Evolutionary conservation across 2,329 filamentous ascomycete species (phyloP).

Genomic region (Fusarium setosum): DNA sequence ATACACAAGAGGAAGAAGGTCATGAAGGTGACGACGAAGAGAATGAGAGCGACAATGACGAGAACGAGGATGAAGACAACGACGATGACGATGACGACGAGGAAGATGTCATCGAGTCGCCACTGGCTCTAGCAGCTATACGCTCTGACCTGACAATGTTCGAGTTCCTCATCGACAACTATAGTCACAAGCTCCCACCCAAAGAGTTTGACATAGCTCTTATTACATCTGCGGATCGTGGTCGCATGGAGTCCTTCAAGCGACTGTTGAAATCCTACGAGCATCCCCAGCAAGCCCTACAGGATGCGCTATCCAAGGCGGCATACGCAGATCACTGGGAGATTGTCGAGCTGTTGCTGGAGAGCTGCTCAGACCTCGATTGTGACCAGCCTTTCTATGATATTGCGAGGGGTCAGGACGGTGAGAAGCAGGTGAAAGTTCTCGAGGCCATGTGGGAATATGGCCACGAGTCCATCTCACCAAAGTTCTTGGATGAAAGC

Average conservation of each 20-base stretch:
- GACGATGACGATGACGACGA: slow-evolving; percentile 9
- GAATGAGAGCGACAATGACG: background rate
- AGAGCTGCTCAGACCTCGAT: slow-evolving; percentile 45
- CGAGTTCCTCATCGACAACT: slow-evolving; percentile 53
- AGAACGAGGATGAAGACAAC: background rate
- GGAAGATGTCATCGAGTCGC: slow-evolving; percentile 41
- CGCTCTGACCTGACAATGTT: slow-evolving; percentile 54
- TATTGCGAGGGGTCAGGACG: slow-evolving; percentile 45
- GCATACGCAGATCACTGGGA: slow-evolving; percentile 51
- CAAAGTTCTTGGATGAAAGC: slow-evolving; percentile 46
- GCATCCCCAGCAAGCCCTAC: slow-evolving; percentile 46
- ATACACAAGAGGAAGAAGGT: background rate
- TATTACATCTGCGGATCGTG: slow-evolving; percentile 50
- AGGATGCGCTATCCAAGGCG: slow-evolving; percentile 49
- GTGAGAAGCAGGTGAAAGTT: slow-evolving; percentile 49
- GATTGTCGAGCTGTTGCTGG: slow-evolving; percentile 49
- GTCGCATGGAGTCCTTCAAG: slow-evolving; percentile 54
- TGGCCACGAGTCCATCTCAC: slow-evolving; percentile 46
- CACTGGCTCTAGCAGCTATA: slow-evolving; percentile 52
- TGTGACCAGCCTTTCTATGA: slow-evolving; percentile 50
- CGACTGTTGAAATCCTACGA: slow-evolving; percentile 49
- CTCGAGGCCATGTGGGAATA: slow-evolving; percentile 53
- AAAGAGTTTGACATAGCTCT: slow-evolving; percentile 54
- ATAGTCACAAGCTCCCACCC: slow-evolving; percentile 50
- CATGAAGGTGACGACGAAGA: slow-evolving; percentile 18